phyloP scores from a whole-genome alignment of 495 filamentous ascomycete species.

The Zalerion maritima region DNA sequence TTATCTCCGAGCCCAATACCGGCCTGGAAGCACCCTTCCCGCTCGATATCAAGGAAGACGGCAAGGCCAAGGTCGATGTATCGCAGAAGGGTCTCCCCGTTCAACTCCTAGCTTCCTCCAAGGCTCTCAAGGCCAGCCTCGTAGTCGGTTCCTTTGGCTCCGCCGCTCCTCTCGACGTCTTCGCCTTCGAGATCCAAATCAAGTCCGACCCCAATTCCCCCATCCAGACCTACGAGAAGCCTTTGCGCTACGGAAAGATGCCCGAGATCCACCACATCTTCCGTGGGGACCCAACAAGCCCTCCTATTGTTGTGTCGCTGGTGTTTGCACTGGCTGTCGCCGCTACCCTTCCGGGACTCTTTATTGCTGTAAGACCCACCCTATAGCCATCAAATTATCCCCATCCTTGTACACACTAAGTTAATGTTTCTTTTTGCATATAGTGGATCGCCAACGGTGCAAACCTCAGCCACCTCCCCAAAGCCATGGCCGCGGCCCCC shows the following conservation, averaged over 20 bases:
- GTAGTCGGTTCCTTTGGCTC: constrained; percentile 78
- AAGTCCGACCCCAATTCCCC: constrained; percentile 43
- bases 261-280: constrained; percentile 88
- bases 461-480: constrained; percentile 65
- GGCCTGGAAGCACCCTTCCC: constrained; percentile 84
- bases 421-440: constrained; percentile 5
- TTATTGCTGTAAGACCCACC: constrained; percentile 45
- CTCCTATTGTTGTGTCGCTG: constrained; percentile 67
- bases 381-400: neutral
- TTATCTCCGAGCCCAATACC: constrained; percentile 56
- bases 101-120: constrained; percentile 54
- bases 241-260: constrained; percentile 65
- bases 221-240: constrained; percentile 44
- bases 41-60: constrained; percentile 70
- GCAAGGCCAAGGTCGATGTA: constrained; percentile 70
- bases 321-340: constrained; percentile 60
- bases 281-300: constrained; percentile 60
- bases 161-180: constrained; percentile 50
- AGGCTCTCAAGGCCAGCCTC: constrained; percentile 60
- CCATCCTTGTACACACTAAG: constrained; percentile 1
- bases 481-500: constrained; percentile 58
- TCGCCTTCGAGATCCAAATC: constrained; percentile 47
- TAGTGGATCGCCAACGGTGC: constrained; percentile 73
- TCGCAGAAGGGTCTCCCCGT: constrained; percentile 78
- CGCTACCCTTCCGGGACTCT: constrained; percentile 54